Base-by-base conservation (phyloP, 306 rosid genomes). In the Echinosophora koreensis region DNA sequence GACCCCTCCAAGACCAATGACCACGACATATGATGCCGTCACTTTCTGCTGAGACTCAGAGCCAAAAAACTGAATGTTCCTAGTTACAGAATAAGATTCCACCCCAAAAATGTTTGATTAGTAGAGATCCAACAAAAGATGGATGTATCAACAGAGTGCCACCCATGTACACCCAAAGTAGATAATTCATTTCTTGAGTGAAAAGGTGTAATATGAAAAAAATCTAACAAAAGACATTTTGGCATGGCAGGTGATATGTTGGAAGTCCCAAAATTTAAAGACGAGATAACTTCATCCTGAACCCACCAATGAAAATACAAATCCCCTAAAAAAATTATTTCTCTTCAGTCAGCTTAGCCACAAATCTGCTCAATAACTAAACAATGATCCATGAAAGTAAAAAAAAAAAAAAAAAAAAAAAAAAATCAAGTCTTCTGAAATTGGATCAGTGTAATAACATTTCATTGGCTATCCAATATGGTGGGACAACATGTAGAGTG, bases 1-100 rank as follows among this genome's bases (percentile, higher is more conserved):
- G 16, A 94, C 97, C 78, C 98, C 97, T 81, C 98, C 98, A 83
- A 94, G 97, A 81, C 98, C 98, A 86, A 94, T 90, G 71, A 94
- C 92, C 83, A 94, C 97, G 73, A 92, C 95, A 84, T 92, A 92
- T 5, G 98, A 90, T 78, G 87, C 85, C 71, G 83, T 89, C 85
- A 94, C 97, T 79, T 89, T 90, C 71, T 85, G 84, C 77, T 94
- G 95, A 68, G 98, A 84, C 73, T 91, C 89, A 59, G 80, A 79
- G 73, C 97, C 97, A 73, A 92, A 90, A 84, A 94, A 92, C 82
- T 92, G 98, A 81, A 90, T 85, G 82, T 94, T 94, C 95, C 98
- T 94, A 78, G 73, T 76, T 27, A 81, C 61, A 77, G 71, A 61
- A 83, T 32, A 15, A 64, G 11, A 35, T 58, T 75, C 54, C 69